These are phyloP conservation scores for Populus pruinosa DNA, from an alignment of 345 rosid species.

Conservation along the genomic window DNA sequence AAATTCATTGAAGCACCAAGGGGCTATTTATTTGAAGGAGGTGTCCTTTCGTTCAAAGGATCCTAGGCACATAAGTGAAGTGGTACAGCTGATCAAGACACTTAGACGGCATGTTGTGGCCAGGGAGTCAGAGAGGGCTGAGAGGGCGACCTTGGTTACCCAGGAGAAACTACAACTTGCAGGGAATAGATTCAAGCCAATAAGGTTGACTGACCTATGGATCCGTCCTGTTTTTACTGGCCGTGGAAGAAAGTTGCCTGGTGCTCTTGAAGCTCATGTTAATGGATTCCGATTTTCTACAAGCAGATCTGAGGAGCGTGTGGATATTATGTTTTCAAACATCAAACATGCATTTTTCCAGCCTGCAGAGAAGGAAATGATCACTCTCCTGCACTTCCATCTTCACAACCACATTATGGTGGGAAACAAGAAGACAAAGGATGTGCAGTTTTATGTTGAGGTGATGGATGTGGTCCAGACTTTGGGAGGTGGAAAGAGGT, in stretches of 20 bases:
- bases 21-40: constrained; percentile 70
- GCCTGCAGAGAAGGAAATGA: constrained; percentile 91
- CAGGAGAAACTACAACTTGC: constrained; percentile 84
- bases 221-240: constrained; percentile 81
- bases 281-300: constrained; percentile 83
- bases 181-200: constrained; percentile 79
- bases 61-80: constrained; percentile 80
- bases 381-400: constrained; percentile 76
- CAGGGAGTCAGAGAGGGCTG: constrained; percentile 84
- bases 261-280: constrained; percentile 75
- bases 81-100: constrained; percentile 67
- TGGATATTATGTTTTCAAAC: constrained; percentile 73
- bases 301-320: constrained; percentile 69
- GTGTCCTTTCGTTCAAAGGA: constrained; percentile 85
- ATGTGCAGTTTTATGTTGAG: constrained; percentile 84
- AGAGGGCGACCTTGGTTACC: constrained; percentile 84
- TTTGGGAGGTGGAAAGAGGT: constrained; percentile 79
- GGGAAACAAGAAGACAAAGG: constrained; percentile 85
- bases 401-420: constrained; percentile 92
- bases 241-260: constrained; percentile 81
- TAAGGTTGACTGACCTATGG: constrained; percentile 73
- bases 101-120: constrained; percentile 77
- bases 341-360: constrained; percentile 86
- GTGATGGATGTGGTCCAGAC: constrained; percentile 90
- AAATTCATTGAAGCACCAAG: constrained; percentile 57